Percentiles rank a stretch among this genome's conserved stretches.
Conservation (phyloP, 129 eudicot genomes). For the Lactuca sativa region DNA sequence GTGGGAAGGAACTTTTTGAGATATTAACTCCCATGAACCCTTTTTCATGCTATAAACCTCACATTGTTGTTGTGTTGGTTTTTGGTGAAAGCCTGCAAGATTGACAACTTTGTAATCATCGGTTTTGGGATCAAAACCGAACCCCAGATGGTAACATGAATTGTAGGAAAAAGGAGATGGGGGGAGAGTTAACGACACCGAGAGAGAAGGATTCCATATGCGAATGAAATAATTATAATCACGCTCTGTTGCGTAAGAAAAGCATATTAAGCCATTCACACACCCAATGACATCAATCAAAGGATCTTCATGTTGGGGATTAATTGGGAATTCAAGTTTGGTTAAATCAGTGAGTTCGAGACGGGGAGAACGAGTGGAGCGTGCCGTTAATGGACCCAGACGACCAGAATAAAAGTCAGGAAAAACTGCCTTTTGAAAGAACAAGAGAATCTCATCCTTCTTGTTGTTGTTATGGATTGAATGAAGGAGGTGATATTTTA, state of each 20-base stretch:
- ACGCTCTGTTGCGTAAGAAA: not conserved
- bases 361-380: too few relatives aligned
- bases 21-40: not conserved
- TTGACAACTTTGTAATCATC: slow-evolving; percentile 14
- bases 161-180: not conserved
- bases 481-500: not conserved
- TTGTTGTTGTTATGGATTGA: not conserved
- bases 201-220: not conserved
- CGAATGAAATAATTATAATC: not conserved
- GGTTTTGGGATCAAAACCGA: slow-evolving; percentile 18
- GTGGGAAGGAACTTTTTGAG: not conserved
- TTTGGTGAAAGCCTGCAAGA: not conserved
- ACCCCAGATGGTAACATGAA: not conserved
- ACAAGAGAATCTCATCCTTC: not conserved
- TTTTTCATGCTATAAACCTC: slow-evolving; percentile 8
- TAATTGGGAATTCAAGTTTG: too few relatives aligned
- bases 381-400: too few relatives aligned
- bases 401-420: too few relatives aligned
- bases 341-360: too few relatives aligned
- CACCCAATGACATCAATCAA: not conserved
- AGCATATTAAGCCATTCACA: not conserved
- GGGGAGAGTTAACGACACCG: not conserved
- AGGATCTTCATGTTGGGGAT: too few relatives aligned
- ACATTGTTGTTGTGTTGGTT: not conserved
- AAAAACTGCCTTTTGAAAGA: too few relatives aligned